phyloP scores from a whole-genome alignment of 257 asterid genomes.

The Plantago major region DNA sequence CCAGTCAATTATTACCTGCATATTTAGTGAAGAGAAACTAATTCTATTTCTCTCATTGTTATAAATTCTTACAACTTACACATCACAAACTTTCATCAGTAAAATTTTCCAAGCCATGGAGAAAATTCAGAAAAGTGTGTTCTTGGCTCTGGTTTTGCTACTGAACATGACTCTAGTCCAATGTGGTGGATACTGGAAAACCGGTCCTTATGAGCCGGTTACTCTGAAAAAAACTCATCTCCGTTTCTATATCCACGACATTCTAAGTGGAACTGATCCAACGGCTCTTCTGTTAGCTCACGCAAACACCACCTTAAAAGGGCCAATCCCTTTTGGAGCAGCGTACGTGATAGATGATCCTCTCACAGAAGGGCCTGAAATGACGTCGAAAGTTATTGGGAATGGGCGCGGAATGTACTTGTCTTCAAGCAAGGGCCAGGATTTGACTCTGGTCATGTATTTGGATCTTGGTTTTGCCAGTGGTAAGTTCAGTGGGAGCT shows the following conservation, averaged over 20 bases:
- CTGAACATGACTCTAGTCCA: constrained; percentile 18
- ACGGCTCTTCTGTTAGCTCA: constrained; percentile 29
- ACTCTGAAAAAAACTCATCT: constrained; percentile 27
- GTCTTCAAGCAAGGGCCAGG: constrained; percentile 24
- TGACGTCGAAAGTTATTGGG: constrained; percentile 29
- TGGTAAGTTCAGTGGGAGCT: constrained; percentile 38
- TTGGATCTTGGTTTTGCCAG: constrained; percentile 32
- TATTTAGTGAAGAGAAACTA: no score
- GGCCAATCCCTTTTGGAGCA: constrained; percentile 31
- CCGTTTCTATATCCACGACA: constrained; percentile 43
- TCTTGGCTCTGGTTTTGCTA: constrained; percentile 14
- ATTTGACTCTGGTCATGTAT: constrained; percentile 28
- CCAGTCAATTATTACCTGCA: no score
- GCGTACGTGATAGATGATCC: constrained; percentile 30
- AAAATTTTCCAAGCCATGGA: no score
- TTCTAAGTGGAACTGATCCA: constrained; percentile 33
- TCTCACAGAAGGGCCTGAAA: constrained; percentile 36
- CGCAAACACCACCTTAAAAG: constrained; percentile 5
- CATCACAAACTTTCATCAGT: no score
- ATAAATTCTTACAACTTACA: no score
- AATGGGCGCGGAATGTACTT: constrained; percentile 36
- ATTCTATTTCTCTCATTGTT: no score
- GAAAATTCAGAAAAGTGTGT: constrained; percentile 21
- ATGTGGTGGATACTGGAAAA: constrained; percentile 26
- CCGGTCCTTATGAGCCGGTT: constrained; percentile 19